phyloP scores from a whole-genome alignment of 2,329 filamentous ascomycete species.

The Calonectria ilicicola region DNA sequence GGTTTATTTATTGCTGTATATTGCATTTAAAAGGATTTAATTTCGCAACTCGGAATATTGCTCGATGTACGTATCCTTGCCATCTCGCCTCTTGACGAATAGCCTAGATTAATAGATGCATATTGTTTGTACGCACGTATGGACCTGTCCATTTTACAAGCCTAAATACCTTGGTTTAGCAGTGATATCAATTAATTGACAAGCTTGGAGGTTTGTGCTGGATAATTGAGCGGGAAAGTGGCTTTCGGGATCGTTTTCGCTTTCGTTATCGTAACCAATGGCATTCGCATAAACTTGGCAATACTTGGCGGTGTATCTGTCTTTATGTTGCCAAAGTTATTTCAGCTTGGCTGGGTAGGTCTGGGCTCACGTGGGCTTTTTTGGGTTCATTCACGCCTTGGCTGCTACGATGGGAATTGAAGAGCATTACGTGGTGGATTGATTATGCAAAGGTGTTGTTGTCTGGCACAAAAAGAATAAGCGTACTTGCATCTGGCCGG shows the following conservation, averaged over 20 bases:
- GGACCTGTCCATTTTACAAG: no score
- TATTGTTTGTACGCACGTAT: no score
- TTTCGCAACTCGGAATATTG: no score
- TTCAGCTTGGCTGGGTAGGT: not conserved
- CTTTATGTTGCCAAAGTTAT: not conserved
- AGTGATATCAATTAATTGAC: not conserved
- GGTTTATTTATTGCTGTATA: no score
- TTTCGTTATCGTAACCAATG: not conserved
- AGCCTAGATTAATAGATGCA: no score
- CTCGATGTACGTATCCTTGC: no score
- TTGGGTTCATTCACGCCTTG: not conserved
- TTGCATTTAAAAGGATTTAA: no score
- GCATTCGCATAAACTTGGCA: not conserved
- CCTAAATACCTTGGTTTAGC: no score
- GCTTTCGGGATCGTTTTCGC: not conserved
- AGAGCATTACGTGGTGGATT: no score
- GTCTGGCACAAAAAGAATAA: not conserved
- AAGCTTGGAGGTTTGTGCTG: not conserved
- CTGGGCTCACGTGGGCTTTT: not conserved
- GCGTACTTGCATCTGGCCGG: not conserved
- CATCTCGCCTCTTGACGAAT: no score
- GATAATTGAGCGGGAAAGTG: not conserved
- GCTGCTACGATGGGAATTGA: not conserved
- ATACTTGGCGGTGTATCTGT: not conserved
- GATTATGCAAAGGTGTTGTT: not conserved